Evolutionary conservation across 305 asterid species (phyloP).

Genomic region (Plantago coronopus): DNA sequence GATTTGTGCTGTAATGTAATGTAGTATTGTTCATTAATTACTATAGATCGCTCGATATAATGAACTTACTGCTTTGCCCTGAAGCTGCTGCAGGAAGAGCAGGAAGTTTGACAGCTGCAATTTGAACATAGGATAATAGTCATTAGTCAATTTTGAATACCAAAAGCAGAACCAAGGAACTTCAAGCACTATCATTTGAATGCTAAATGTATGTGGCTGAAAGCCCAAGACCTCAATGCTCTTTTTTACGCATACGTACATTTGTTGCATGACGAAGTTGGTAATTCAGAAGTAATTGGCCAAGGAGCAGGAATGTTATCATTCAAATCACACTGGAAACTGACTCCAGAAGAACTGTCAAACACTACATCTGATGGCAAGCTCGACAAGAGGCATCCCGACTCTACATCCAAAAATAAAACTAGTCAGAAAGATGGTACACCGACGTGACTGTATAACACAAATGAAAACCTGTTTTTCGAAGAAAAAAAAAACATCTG

Average conservation of each 20-base stretch:
- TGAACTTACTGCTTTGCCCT: constrained; percentile 71
- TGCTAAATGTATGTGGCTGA: background rate
- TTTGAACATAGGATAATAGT: constrained; percentile 17
- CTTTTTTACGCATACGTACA: constrained; percentile 34
- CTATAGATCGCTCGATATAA: background rate
- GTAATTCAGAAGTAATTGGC: constrained; percentile 68
- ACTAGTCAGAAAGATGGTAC: no score
- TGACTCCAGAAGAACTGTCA: constrained; percentile 64
- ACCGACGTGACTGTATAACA: no score
- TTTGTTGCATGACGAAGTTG: constrained; percentile 84
- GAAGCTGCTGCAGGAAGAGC: constrained; percentile 99
- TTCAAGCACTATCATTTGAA: background rate
- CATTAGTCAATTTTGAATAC: constrained; percentile 18
- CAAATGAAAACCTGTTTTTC: no score
- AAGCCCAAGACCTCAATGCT: background rate
- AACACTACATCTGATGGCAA: constrained; percentile 84
- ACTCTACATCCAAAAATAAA: constrained; percentile 38
- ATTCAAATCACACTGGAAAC: constrained; percentile 90
- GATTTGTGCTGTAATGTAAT: background rate
- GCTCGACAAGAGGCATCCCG: constrained; percentile 96
- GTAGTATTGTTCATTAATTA: background rate
- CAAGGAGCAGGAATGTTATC: constrained; percentile 98
- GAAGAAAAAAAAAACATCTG: no score
- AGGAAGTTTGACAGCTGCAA: constrained; percentile 83
- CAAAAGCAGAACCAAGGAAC: background rate